Conservation (phyloP, 2,329 filamentous ascomycete genomes). For the Paecilomyces sp. region DNA sequence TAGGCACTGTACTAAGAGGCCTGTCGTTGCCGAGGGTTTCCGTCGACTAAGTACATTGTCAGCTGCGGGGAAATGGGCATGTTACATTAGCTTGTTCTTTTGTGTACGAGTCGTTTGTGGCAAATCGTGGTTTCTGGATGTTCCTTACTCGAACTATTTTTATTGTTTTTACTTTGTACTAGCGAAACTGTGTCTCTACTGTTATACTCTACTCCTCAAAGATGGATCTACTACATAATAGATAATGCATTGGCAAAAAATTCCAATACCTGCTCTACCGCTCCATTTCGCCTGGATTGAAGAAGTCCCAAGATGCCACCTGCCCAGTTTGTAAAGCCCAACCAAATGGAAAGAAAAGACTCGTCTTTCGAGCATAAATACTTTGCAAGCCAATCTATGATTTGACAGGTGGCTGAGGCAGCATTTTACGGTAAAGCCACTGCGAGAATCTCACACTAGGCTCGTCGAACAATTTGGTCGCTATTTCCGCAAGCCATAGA, state of each 20-base stretch:
- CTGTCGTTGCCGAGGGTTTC: not conserved
- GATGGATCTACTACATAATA: not conserved
- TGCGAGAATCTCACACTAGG: slow-evolving; percentile 52
- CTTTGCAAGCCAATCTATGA: not conserved
- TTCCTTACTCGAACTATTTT: too few species aligned
- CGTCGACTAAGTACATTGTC: not conserved
- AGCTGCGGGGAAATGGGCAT: not conserved
- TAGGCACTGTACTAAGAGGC: not conserved
- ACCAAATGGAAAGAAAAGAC: not conserved
- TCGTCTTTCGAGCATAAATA: not conserved
- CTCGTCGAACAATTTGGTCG: slow-evolving; percentile 52
- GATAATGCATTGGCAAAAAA: not conserved
- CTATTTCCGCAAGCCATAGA: slow-evolving; percentile 51
- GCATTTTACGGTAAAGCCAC: slow-evolving; percentile 49
- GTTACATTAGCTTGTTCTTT: not conserved
- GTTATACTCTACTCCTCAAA: not conserved
- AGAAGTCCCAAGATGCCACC: not conserved
- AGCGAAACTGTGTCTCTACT: not conserved
- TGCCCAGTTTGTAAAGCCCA: not conserved
- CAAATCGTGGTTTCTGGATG: not conserved
- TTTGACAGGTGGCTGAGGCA: slow-evolving; percentile 12
- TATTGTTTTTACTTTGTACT: not conserved
- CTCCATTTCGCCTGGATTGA: not conserved
- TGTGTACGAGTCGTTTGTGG: not conserved
- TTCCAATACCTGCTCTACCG: not conserved